These are phyloP conservation scores for Scleroderma bovista DNA, from an alignment of 768 basidiomycete genomes.

Conservation along the genomic window DNA sequence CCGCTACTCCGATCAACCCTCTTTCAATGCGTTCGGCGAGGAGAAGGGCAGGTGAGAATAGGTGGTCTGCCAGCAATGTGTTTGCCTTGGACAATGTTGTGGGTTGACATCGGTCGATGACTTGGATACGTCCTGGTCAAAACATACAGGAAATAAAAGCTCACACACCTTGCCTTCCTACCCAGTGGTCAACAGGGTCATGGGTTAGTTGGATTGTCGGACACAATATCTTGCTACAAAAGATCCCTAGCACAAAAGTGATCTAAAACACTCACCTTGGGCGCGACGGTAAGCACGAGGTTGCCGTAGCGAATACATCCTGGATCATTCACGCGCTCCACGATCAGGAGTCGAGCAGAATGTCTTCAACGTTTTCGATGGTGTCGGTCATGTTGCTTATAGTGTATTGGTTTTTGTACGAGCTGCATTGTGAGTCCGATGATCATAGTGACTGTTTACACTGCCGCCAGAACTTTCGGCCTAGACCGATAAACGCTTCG, in stretches of 20 bases:
- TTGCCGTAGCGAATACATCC: constrained; percentile 48
- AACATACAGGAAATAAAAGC: too few species aligned
- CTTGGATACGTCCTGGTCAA: not conserved
- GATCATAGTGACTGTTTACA: too few species aligned
- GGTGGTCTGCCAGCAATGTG: constrained; percentile 65
- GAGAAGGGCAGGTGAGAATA: constrained; percentile 65
- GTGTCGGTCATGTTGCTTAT: not conserved
- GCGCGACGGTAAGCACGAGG: constrained; percentile 47
- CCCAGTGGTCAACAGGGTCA: too few species aligned
- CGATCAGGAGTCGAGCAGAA: constrained; percentile 49
- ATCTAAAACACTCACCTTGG: constrained; percentile 39
- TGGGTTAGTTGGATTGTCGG: too few species aligned
- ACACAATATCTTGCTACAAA: not conserved
- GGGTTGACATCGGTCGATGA: not conserved
- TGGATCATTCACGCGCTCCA: constrained; percentile 37
- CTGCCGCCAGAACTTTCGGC: too few species aligned
- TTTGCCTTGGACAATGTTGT: constrained; percentile 44
- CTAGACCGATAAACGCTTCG: too few species aligned
- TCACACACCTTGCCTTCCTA: constrained; percentile 59
- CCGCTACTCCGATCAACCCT: constrained; percentile 38
- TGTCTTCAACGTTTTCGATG: constrained; percentile 36
- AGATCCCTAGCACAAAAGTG: not conserved
- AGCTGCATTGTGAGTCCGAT: too few species aligned
- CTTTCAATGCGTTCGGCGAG: constrained; percentile 63
- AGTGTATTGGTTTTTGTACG: not conserved